Conservation (phyloP, 1,284 basidiomycete genomes). For the Fomitopsis pinicola region DNA sequence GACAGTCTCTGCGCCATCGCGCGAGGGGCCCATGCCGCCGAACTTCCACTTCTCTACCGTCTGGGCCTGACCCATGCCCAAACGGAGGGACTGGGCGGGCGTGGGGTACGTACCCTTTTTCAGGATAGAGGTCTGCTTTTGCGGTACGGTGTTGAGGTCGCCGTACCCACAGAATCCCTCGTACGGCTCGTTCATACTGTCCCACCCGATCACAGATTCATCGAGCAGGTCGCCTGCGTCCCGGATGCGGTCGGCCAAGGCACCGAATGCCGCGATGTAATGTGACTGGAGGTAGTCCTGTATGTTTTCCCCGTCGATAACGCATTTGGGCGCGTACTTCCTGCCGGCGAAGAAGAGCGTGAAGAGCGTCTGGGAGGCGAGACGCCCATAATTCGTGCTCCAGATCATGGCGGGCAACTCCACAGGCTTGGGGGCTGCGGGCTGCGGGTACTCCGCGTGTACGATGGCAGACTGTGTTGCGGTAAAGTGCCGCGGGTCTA, state of each 20-base stretch:
- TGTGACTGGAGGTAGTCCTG: conserved; percentile 92
- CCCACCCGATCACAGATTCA: conserved; percentile 93
- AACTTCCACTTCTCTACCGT: conserved; percentile 88
- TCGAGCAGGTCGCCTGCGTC: conserved; percentile 78
- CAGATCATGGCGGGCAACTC: conserved; percentile 91
- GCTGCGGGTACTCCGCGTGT: conserved; percentile 82
- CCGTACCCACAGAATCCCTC: conserved; percentile 82
- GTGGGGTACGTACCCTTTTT: conserved; percentile 88
- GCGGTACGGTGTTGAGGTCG: conserved; percentile 67
- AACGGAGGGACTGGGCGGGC: conserved; percentile 76
- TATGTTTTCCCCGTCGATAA: conserved; percentile 91
- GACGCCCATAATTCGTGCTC: conserved; percentile 92
- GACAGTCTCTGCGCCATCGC: conserved; percentile 69
- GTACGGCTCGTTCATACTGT: conserved; percentile 92
- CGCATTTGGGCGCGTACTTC: conserved; percentile 86
- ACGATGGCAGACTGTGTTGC: conserved; percentile 84
- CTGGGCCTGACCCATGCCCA: conserved; percentile 86
- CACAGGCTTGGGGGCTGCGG: conserved; percentile 62
- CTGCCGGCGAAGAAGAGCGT: conserved; percentile 94
- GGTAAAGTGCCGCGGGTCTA: conserved; percentile 83
- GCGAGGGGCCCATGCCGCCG: conserved; percentile 74
- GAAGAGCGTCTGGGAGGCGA: conserved; percentile 87
- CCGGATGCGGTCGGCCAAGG: conserved; percentile 72
- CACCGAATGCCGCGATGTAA: conserved; percentile 75
- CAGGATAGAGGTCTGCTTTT: conserved; percentile 63